phyloP scores from a whole-genome alignment of 2,329 filamentous ascomycete genomes.

The Daldinia eschscholtzii region DNA sequence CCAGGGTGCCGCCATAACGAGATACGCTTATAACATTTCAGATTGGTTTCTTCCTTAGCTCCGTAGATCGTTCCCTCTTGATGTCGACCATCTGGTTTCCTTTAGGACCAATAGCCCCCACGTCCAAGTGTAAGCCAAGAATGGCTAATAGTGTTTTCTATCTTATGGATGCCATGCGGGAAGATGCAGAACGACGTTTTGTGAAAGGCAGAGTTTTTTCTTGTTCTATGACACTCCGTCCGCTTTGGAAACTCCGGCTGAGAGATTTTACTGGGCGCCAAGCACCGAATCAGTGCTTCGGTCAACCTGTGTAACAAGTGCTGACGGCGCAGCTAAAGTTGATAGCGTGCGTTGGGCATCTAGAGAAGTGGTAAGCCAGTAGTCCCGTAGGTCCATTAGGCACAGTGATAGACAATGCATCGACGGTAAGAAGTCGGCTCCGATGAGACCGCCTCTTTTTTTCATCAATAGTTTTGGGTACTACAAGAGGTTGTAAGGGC shows the following conservation, averaged over 20 bases:
- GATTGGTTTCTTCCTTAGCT: conserved; percentile 26
- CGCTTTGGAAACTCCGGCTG: conserved; percentile 34
- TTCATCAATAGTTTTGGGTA: not conserved
- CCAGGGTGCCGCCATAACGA: conserved; percentile 18
- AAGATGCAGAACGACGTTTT: conserved; percentile 13
- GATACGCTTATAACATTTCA: conserved; percentile 21
- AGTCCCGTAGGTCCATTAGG: conserved; percentile 20
- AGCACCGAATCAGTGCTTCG: conserved; percentile 28
- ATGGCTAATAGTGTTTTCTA: conserved; percentile 20
- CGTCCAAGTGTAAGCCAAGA: conserved; percentile 16
- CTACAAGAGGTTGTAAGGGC: conserved; percentile 17
- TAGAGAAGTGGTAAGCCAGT: conserved; percentile 5
- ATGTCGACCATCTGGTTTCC: conserved; percentile 1
- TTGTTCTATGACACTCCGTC: conserved; percentile 25
- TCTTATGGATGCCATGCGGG: conserved; percentile 18
- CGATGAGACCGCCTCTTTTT: conserved; percentile 14
- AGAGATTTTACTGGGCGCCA: conserved; percentile 29
- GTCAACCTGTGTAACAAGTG: conserved; percentile 25
- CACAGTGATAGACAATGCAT: conserved; percentile 20
- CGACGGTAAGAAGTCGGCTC: conserved; percentile 10
- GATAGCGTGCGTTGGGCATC: conserved; percentile 39
- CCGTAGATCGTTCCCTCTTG: conserved; percentile 35
- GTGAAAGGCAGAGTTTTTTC: not conserved
- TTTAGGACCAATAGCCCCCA: conserved; percentile 10
- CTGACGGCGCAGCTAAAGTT: conserved; percentile 33